Conservation (phyloP, 1,284 basidiomycete species). For the Marasmius tenuissimus region DNA sequence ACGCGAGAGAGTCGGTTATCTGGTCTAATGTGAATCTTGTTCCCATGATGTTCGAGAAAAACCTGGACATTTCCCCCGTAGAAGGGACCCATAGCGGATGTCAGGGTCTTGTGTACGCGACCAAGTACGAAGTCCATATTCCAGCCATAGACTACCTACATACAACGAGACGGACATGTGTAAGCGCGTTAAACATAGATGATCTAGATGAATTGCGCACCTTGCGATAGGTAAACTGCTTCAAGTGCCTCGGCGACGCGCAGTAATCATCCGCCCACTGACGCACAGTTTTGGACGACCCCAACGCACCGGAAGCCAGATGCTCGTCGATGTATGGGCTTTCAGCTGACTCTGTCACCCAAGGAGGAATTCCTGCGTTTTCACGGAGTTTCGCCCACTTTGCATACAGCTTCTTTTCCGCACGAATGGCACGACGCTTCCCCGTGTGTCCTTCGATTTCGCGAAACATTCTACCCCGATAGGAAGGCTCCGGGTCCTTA, state of each 20-base stretch:
- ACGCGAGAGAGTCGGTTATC: constrained; percentile 49
- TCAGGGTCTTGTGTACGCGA: constrained; percentile 28
- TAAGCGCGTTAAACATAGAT: background rate
- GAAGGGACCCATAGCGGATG: constrained; percentile 33
- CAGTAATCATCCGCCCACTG: constrained; percentile 76
- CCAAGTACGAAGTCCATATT: constrained; percentile 41
- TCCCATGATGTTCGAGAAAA: constrained; percentile 34
- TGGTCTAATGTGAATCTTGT: constrained; percentile 48
- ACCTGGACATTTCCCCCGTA: constrained; percentile 46
- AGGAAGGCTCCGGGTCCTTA: constrained; percentile 49
- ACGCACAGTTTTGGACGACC: constrained; percentile 54
- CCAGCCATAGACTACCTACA: constrained; percentile 63
- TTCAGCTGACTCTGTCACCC: constrained; percentile 27
- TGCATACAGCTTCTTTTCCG: constrained; percentile 30
- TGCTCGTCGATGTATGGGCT: constrained; percentile 21
- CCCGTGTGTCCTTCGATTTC: constrained; percentile 39
- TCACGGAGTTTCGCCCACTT: constrained; percentile 30
- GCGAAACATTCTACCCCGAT: constrained; percentile 54
- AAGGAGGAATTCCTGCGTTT: constrained; percentile 40
- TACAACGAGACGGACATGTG: background rate
- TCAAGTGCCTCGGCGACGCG: constrained; percentile 55
- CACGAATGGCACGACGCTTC: constrained; percentile 28
- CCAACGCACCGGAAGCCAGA: constrained; percentile 27
- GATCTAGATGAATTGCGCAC: constrained; percentile 21
- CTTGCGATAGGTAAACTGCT: constrained; percentile 67